A percentile compares a stretch with the other conserved stretches of the same genome.
Evolutionary conservation across 306 rosid species (phyloP).

Genomic region (Vicia sativa): DNA sequence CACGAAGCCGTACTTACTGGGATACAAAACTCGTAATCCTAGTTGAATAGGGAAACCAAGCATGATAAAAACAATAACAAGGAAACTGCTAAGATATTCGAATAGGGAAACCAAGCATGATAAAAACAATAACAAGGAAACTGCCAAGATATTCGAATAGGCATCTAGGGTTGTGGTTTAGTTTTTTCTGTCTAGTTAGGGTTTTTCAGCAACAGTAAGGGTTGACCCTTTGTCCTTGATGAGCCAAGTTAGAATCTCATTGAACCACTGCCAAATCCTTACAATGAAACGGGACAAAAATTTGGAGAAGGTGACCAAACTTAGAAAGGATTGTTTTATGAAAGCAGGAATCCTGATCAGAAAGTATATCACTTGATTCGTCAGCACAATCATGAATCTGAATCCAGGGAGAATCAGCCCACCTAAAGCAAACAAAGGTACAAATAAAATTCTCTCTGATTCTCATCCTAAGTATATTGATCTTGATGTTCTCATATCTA

Average conservation of each 20-base stretch:
- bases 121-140: background rate
- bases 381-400: background rate
- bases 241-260: background rate
- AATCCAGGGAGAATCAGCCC: background rate
- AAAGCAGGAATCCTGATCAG: background rate
- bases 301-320: background rate
- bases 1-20: background rate
- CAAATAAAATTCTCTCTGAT: background rate
- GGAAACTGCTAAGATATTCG: background rate
- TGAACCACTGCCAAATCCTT: background rate
- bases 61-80: background rate
- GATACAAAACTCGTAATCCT: background rate
- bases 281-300: background rate
- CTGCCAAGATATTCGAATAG: background rate
- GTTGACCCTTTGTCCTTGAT: background rate
- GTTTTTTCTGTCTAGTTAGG: background rate
- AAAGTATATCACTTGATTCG: background rate
- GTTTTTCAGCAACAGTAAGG: background rate
- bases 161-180: background rate
- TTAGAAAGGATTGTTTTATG: too few relatives aligned
- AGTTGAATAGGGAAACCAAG: background rate
- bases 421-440: background rate
- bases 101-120: background rate
- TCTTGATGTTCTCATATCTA: background rate
- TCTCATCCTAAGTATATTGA: background rate